phyloP scores from a whole-genome alignment of 371 early-diverging fungal genomes.

The Phascolomyces articulosus region DNA sequence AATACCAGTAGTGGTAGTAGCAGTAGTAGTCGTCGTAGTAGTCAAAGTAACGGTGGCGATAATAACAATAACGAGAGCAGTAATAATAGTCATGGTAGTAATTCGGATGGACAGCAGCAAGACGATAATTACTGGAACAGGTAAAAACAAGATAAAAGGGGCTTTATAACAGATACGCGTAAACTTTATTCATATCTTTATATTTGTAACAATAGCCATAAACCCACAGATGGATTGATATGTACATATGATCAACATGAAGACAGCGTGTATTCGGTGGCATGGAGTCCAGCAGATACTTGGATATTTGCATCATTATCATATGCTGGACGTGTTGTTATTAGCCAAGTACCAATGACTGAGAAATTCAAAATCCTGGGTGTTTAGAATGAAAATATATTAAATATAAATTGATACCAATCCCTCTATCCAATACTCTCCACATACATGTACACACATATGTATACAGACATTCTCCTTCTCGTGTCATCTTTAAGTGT shows the following conservation, averaged over 20 bases:
- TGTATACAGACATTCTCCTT: no score
- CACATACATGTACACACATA: no score
- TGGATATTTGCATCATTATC: slow-evolving; percentile 96
- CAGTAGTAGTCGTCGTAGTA: neutral
- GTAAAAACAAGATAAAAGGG: neutral
- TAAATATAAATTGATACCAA: no score
- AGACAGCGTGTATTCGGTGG: slow-evolving; percentile 87
- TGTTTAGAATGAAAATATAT: slow-evolving; percentile 24
- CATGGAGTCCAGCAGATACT: slow-evolving; percentile 90
- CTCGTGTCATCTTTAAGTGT: no score
- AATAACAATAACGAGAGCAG: slow-evolving; percentile 27
- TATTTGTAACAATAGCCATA: slow-evolving; percentile 26
- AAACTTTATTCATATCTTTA: neutral
- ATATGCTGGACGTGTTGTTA: slow-evolving; percentile 89
- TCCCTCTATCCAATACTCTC: no score
- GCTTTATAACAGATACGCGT: no score
- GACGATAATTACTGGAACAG: slow-evolving; percentile 30
- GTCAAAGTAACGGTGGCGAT: slow-evolving; percentile 23
- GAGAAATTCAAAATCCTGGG: slow-evolving; percentile 91
- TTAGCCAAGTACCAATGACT: slow-evolving; percentile 84
- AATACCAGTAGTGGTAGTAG: slow-evolving; percentile 21
- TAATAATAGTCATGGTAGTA: slow-evolving; percentile 18
- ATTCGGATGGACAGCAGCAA: slow-evolving; percentile 11
- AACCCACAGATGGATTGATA: slow-evolving; percentile 81
- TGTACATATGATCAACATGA: slow-evolving; percentile 90